These are phyloP conservation scores for Camelina sativa DNA, from an alignment of 345 rosid genomes.

Conservation along the genomic window DNA sequence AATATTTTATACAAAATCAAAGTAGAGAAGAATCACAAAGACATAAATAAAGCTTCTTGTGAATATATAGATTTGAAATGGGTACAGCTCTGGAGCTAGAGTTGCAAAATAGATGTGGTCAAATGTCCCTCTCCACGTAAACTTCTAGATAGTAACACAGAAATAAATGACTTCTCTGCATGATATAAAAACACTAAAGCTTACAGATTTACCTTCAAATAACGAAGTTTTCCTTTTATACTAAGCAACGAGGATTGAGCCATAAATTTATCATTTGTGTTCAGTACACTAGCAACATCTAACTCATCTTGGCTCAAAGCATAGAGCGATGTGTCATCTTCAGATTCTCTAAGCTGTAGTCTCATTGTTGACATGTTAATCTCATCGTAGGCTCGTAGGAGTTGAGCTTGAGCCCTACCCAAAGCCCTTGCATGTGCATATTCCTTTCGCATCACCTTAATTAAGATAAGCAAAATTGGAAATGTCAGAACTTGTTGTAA, in stretches of 20 bases:
- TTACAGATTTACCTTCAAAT: constrained; percentile 68
- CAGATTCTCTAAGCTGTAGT: constrained; percentile 74
- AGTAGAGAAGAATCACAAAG: constrained; percentile 9
- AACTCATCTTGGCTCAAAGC: constrained; percentile 76
- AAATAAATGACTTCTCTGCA: constrained; percentile 11
- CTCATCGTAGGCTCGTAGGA: constrained; percentile 87
- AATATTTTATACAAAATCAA: not conserved
- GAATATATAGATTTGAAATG: no score
- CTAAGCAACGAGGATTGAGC: constrained; percentile 63
- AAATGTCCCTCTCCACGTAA: not conserved
- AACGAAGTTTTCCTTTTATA: constrained; percentile 86
- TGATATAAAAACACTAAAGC: not conserved
- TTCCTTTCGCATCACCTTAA: constrained; percentile 89
- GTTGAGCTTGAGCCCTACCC: constrained; percentile 83
- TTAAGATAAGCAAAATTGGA: constrained; percentile 25
- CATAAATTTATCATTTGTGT: constrained; percentile 79
- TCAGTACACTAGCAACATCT: constrained; percentile 71
- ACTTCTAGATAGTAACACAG: constrained; percentile 20
- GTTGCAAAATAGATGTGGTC: no score
- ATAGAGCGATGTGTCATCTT: constrained; percentile 74
- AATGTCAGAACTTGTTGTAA: constrained; percentile 41
- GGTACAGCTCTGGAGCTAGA: no score
- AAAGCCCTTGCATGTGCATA: constrained; percentile 77
- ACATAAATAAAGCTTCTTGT: no score
- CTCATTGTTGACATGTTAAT: constrained; percentile 93